Evolutionary conservation across 306 rosid genomes (phyloP).

Genomic region (Nissolia schottii): DNA sequence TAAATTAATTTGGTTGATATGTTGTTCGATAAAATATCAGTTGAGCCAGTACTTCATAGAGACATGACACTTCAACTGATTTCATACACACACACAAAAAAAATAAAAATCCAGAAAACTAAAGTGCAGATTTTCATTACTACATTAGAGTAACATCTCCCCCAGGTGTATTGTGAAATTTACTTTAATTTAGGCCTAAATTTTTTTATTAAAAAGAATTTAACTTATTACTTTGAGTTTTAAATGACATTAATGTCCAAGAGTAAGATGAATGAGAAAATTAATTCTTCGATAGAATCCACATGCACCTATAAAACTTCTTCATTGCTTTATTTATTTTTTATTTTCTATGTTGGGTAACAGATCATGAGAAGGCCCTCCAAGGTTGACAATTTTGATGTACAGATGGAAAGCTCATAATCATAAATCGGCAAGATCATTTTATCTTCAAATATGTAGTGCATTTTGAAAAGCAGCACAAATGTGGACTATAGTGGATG

Average conservation of each 20-base stretch:
- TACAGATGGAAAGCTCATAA: not conserved
- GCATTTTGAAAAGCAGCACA: not conserved
- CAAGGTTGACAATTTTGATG: slow-evolving; percentile 13
- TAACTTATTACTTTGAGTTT: not conserved
- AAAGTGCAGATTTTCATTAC: not conserved
- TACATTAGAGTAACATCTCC: not conserved
- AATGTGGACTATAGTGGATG: not conserved
- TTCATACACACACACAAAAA: not conserved
- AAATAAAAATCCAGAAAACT: too few species aligned
- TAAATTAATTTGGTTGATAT: not conserved
- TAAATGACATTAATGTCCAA: not conserved
- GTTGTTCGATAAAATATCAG: not conserved
- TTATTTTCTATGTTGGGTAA: not conserved
- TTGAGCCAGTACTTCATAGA: not conserved
- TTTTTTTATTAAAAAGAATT: not conserved
- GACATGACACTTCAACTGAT: not conserved
- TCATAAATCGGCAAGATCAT: not conserved
- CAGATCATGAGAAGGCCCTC: not conserved
- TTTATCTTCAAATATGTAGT: not conserved
- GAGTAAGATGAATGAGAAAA: not conserved
- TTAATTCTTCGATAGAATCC: not conserved
- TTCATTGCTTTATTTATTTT: not conserved
- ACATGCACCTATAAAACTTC: not conserved
- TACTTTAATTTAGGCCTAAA: not conserved
- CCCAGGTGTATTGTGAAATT: not conserved